phyloP scores from a whole-genome alignment of 2,329 filamentous ascomycete species.

The Talaromyces marneffei region DNA sequence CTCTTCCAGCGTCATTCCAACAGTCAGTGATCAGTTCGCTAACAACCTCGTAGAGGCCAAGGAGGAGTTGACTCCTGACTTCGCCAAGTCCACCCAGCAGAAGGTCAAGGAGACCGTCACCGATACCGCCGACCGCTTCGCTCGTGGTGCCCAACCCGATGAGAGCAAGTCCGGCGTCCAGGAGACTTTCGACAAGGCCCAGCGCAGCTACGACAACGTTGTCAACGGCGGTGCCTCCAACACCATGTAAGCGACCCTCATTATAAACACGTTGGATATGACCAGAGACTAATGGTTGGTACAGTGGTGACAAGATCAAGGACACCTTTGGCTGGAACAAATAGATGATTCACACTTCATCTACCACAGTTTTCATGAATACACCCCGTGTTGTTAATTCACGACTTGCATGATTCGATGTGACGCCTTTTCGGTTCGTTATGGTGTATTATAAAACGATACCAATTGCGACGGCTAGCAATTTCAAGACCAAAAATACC shows the following conservation, averaged over 20 bases:
- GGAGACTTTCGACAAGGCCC: slow-evolving; percentile 46
- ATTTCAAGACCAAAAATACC: neutral
- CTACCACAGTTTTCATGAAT: no score
- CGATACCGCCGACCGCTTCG: slow-evolving; percentile 50
- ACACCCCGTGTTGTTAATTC: no score
- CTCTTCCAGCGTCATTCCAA: slow-evolving; percentile 7
- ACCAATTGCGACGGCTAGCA: slow-evolving; percentile 10
- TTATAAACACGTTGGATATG: neutral
- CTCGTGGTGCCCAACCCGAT: slow-evolving; percentile 49
- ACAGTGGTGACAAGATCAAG: slow-evolving; percentile 43
- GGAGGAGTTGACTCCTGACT: slow-evolving; percentile 55
- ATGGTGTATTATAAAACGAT: slow-evolving; percentile 13
- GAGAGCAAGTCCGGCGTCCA: slow-evolving; percentile 51
- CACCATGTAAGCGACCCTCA: slow-evolving; percentile 34
- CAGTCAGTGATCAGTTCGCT: neutral
- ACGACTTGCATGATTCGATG: slow-evolving; percentile 4
- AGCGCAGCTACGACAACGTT: slow-evolving; percentile 41
- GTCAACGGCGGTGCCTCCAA: slow-evolving; percentile 33
- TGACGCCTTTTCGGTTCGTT: slow-evolving; percentile 3
- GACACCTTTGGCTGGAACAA: slow-evolving; percentile 35
- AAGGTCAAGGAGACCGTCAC: slow-evolving; percentile 54
- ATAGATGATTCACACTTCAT: slow-evolving; percentile 19
- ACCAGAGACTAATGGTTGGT: neutral
- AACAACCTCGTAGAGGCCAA: slow-evolving; percentile 40
- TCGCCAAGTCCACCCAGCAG: slow-evolving; percentile 55